Evolutionary conservation across 23 red algal species (phyloP).

Genomic region (Gracilaria gracilis): DNA sequence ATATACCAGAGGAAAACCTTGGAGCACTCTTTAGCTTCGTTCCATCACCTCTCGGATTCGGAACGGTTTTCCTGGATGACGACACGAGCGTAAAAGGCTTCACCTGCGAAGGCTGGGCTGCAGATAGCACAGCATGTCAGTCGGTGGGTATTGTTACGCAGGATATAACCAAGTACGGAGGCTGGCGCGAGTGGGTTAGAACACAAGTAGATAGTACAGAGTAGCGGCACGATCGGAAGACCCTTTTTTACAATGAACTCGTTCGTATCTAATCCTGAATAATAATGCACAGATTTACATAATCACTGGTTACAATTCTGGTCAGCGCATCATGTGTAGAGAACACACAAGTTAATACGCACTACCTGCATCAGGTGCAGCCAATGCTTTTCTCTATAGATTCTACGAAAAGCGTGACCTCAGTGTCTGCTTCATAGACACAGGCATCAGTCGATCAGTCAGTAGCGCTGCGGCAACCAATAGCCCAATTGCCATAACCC

Average conservation of each 20-base stretch:
- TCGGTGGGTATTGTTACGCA: slow-evolving; percentile 22
- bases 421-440: slow-evolving; percentile 46
- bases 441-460: slow-evolving; percentile 53
- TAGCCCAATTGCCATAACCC: slow-evolving; percentile 50
- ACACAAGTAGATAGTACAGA: not conserved
- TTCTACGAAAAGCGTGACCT: slow-evolving; percentile 50
- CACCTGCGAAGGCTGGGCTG: slow-evolving; percentile 49
- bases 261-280: not conserved
- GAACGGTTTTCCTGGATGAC: slow-evolving; percentile 53
- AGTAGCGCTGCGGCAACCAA: slow-evolving; percentile 41
- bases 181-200: slow-evolving; percentile 42
- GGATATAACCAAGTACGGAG: slow-evolving; percentile 44
- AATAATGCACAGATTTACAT: slow-evolving; percentile 43
- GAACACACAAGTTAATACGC: not conserved
- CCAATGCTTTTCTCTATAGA: not conserved
- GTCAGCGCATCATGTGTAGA: not conserved
- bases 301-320: slow-evolving; percentile 4
- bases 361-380: not conserved
- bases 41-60: slow-evolving; percentile 56
- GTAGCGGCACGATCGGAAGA: not conserved
- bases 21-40: slow-evolving; percentile 33
- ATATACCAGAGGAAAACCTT: slow-evolving; percentile 40
- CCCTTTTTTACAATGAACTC: not conserved
- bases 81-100: slow-evolving; percentile 49
- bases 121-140: slow-evolving; percentile 10